A percentile compares a stretch with the other conserved stretches of the same genome.
Evolutionary conservation across 2,329 filamentous ascomycete genomes (phyloP).

Genomic region (Microdochium paspali): DNA sequence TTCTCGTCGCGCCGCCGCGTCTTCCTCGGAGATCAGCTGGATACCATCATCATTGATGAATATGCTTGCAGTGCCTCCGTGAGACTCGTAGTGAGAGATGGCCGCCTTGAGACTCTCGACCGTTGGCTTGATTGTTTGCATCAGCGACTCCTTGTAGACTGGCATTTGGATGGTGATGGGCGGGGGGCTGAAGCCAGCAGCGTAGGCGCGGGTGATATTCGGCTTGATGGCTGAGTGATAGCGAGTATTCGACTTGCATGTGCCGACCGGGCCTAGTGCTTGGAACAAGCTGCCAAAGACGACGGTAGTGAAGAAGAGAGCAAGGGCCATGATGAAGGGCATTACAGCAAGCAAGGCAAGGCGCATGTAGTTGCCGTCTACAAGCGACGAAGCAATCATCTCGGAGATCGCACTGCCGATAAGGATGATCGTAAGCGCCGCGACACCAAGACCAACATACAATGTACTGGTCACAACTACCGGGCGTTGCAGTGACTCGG

Average conservation of each 20-base stretch:
- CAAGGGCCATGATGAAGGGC: constrained; percentile 24
- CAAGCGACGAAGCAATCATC: constrained; percentile 25
- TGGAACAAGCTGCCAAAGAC: constrained; percentile 5
- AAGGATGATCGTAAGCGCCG: constrained; percentile 25
- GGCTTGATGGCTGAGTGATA: constrained; percentile 13
- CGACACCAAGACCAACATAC: constrained; percentile 27
- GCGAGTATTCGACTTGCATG: neutral
- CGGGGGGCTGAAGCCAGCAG: constrained; percentile 9
- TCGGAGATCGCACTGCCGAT: constrained; percentile 25
- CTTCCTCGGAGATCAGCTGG: constrained; percentile 36
- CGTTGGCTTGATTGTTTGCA: constrained; percentile 36
- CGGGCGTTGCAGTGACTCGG: constrained; percentile 30
- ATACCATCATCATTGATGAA: constrained; percentile 57
- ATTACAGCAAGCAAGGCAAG: constrained; percentile 23
- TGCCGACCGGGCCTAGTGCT: constrained; percentile 1
- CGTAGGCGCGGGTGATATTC: neutral
- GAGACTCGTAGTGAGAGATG: constrained; percentile 18
- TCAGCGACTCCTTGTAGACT: constrained; percentile 31
- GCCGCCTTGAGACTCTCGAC: constrained; percentile 36
- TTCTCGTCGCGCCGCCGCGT: constrained; percentile 29
- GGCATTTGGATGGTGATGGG: constrained; percentile 36
- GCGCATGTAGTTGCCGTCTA: constrained; percentile 26
- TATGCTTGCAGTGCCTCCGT: constrained; percentile 33
- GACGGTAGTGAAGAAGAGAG: constrained; percentile 12
- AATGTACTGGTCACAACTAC: constrained; percentile 24